Evolutionary conservation across 2,329 filamentous ascomycete genomes (phyloP).

Genomic region (Colletotrichum graminicola): DNA sequence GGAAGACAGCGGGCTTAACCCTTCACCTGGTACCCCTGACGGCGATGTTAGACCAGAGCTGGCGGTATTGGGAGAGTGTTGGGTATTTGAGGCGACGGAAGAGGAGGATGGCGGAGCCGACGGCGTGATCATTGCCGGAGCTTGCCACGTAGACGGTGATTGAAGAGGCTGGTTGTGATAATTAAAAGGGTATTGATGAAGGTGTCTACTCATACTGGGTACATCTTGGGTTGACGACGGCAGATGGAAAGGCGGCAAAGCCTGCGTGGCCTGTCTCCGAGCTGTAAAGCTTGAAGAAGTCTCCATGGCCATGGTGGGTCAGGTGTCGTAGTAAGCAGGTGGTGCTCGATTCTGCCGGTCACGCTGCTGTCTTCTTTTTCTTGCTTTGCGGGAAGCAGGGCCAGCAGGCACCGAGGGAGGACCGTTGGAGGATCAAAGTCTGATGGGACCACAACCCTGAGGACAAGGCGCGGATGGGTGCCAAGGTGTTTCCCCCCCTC

Average conservation of each 20-base stretch:
- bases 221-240: constrained; percentile 70
- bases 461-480: neutral
- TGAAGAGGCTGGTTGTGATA: constrained; percentile 29
- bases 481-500: neutral
- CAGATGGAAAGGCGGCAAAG: constrained; percentile 77
- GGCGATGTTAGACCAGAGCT: constrained; percentile 66
- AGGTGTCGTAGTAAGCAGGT: constrained; percentile 1
- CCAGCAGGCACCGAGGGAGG: neutral
- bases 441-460: neutral
- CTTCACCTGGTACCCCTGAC: constrained; percentile 68
- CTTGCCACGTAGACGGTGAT: constrained; percentile 32
- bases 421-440: neutral
- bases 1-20: constrained; percentile 71
- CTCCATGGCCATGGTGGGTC: constrained; percentile 37
- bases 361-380: neutral
- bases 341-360: constrained; percentile 40
- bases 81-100: constrained; percentile 64
- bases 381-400: neutral
- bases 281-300: constrained; percentile 73
- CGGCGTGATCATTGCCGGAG: constrained; percentile 30
- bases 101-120: constrained; percentile 50
- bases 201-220: constrained; percentile 55
- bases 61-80: constrained; percentile 52
- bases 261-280: constrained; percentile 76
- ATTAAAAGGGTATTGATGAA: constrained; percentile 43